Evolutionary conservation across 1,284 basidiomycete genomes (phyloP).

Genomic region (Ustilago curta): DNA sequence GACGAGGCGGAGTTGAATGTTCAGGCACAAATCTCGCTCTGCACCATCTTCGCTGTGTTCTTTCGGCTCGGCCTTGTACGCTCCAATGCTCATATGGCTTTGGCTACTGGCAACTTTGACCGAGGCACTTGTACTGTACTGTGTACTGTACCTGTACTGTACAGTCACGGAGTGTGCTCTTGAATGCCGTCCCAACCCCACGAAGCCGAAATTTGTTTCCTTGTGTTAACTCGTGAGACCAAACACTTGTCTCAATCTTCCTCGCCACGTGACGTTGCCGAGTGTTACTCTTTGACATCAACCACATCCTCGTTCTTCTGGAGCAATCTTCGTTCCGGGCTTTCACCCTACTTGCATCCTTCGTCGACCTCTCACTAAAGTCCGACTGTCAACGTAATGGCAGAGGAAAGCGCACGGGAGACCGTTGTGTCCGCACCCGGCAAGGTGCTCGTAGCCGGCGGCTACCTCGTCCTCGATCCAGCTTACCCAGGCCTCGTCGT

Average conservation of each 20-base stretch:
- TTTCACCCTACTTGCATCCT: not conserved
- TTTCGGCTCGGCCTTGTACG: not conserved
- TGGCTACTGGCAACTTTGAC: not conserved
- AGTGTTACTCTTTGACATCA: constrained; percentile 29
- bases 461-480: constrained; percentile 68
- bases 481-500: constrained; percentile 67
- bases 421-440: constrained; percentile 86
- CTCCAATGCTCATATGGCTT: not conserved
- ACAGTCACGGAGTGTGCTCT: no score
- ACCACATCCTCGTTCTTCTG: constrained; percentile 13
- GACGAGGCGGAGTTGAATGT: constrained; percentile 20
- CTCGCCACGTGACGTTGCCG: constrained; percentile 20
- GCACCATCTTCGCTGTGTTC: not conserved
- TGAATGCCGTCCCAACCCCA: not conserved
- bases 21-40: constrained; percentile 2
- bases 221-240: not conserved
- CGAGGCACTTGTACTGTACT: no score
- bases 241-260: not conserved
- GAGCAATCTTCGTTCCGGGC: not conserved
- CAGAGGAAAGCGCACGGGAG: constrained; percentile 9
- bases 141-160: no score
- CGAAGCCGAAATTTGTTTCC: not conserved
- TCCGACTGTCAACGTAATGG: constrained; percentile 12
- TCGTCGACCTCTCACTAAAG: not conserved
- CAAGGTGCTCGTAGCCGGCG: constrained; percentile 82